Evolutionary conservation across 768 basidiomycete species (phyloP).

Genomic region (Chiua virens): DNA sequence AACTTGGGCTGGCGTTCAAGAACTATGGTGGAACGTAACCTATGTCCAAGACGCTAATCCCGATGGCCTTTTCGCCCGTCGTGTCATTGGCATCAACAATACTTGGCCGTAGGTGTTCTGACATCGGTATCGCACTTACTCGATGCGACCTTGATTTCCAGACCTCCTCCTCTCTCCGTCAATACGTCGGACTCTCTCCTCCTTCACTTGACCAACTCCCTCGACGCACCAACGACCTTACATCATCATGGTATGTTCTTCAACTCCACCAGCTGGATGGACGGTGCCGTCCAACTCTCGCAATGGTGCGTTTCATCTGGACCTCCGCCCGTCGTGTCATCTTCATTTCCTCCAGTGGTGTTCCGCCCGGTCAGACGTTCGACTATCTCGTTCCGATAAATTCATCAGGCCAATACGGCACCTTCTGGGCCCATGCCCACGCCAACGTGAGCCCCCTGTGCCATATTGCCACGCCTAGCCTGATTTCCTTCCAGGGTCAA

Average conservation of each 20-base stretch:
- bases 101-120: constrained; percentile 81
- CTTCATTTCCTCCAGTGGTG: constrained; percentile 52
- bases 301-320: constrained; percentile 63
- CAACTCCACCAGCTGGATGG: constrained; percentile 83
- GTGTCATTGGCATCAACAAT: constrained; percentile 85
- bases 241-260: constrained; percentile 98
- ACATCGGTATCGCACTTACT: not conserved
- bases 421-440: constrained; percentile 82
- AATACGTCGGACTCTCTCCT: constrained; percentile 68
- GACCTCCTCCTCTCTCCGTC: constrained; percentile 81
- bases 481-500: constrained; percentile 55
- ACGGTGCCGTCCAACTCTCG: constrained; percentile 79
- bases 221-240: constrained; percentile 65
- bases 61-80: constrained; percentile 74
- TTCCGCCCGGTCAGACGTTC: constrained; percentile 69
- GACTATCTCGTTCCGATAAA: constrained; percentile 76
- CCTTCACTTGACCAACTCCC: constrained; percentile 73
- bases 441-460: constrained; percentile 33
- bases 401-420: constrained; percentile 70
- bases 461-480: not conserved
- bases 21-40: constrained; percentile 90
- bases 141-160: constrained; percentile 27
- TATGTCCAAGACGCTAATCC: constrained; percentile 80
- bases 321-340: not conserved
- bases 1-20: constrained; percentile 63